phyloP scores from a whole-genome alignment of 441 rosid genomes.

The Viola pubescens region DNA sequence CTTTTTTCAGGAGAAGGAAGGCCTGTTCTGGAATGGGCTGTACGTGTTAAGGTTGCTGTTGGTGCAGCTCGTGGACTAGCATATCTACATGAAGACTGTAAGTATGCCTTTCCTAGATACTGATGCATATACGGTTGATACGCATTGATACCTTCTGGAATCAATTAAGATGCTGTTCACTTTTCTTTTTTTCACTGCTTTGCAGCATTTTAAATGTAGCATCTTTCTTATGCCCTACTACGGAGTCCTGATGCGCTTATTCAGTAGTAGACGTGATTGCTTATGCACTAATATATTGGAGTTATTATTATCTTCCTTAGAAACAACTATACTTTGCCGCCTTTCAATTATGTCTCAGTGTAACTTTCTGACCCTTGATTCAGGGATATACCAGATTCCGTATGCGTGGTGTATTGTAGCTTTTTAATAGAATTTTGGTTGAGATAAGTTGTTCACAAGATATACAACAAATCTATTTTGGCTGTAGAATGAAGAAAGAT shows the following conservation, averaged over 20 bases:
- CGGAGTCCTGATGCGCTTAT: neutral
- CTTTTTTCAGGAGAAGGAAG: constrained; percentile 41
- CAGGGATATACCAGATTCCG: too few species aligned
- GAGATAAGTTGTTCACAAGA: too few species aligned
- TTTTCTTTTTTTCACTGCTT: neutral
- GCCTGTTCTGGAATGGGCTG: constrained; percentile 65
- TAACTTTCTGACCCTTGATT: too few species aligned
- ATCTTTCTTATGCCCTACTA: neutral
- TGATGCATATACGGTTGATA: neutral
- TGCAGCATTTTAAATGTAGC: neutral
- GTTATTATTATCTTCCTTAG: too few species aligned
- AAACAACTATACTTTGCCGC: too few species aligned
- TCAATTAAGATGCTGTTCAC: neutral
- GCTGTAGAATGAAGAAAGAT: too few species aligned
- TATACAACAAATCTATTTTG: too few species aligned
- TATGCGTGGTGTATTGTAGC: too few species aligned
- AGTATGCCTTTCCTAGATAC: constrained; percentile 23
- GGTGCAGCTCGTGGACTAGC: constrained; percentile 98
- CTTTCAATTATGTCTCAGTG: too few species aligned
- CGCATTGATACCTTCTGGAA: constrained; percentile 2
- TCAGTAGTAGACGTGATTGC: neutral
- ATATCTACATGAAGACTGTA: constrained; percentile 97
- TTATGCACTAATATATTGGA: neutral
- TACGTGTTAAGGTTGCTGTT: constrained; percentile 67
- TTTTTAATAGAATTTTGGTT: too few species aligned